A percentile compares a stretch with the other conserved stretches of the same genome.
phyloP scores from a whole-genome alignment of 169 alveolate species.

The Eimeria maxima region DNA sequence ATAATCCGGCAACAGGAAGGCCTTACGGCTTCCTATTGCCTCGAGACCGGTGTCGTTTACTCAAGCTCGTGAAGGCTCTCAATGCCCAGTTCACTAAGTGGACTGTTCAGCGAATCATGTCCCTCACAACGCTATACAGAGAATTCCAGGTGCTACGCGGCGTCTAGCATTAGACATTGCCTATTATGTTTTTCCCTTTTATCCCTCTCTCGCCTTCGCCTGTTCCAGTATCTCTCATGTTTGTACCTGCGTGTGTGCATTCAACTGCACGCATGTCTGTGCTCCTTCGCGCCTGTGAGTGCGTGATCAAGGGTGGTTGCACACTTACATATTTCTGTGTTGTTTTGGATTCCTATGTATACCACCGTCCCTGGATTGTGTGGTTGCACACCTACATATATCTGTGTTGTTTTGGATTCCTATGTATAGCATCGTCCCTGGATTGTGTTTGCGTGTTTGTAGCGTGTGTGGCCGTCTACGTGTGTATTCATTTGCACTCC shows the following conservation, averaged over 20 bases:
- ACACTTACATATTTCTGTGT: neutral
- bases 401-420: neutral
- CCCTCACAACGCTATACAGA: constrained; percentile 81
- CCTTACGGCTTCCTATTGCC: constrained; percentile 68
- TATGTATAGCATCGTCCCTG: neutral
- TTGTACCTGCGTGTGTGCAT: too few relatives aligned
- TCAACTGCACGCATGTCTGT: neutral
- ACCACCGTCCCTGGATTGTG: neutral
- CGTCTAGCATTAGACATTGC: neutral
- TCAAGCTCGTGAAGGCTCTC: constrained; percentile 68
- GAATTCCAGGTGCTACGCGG: constrained; percentile 77
- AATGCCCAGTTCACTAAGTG: constrained; percentile 66
- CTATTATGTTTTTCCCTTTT: too few relatives aligned
- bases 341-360: neutral
- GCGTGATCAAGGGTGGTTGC: neutral
- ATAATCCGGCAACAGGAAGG: constrained; percentile 67
- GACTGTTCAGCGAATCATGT: constrained; percentile 80
- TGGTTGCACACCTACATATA: neutral
- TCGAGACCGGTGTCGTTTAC: constrained; percentile 48
- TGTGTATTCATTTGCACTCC: neutral
- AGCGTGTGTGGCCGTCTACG: neutral
- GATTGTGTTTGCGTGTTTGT: neutral
- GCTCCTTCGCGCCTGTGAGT: neutral
- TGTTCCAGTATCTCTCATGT: neutral
- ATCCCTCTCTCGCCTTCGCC: neutral